These are phyloP conservation scores for Rhinocladiella mackenziei DNA, from an alignment of 2,329 filamentous ascomycete genomes.

Conservation along the genomic window DNA sequence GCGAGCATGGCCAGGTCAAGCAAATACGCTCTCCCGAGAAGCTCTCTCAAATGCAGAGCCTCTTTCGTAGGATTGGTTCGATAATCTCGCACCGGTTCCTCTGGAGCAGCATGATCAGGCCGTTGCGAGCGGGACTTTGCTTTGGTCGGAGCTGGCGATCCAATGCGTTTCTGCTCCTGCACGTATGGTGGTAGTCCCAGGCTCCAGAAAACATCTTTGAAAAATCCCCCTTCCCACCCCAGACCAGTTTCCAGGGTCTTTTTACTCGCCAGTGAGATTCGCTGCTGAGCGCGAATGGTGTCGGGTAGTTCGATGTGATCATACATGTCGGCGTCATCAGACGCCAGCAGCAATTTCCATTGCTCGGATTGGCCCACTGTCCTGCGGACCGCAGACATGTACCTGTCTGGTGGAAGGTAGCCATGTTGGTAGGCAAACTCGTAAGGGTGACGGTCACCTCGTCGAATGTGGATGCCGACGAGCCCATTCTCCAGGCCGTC, in stretches of 20 bases:
- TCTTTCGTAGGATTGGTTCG: slow-evolving; percentile 31
- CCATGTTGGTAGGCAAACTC: slow-evolving; percentile 73
- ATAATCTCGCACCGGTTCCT: slow-evolving; percentile 16
- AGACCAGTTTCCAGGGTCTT: slow-evolving; percentile 58
- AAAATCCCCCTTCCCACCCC: slow-evolving; percentile 88
- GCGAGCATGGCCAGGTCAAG: slow-evolving; percentile 74
- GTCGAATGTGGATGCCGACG: slow-evolving; percentile 73
- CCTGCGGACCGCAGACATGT: slow-evolving; percentile 56
- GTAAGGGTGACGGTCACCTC: slow-evolving; percentile 71
- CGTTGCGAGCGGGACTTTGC: slow-evolving; percentile 1
- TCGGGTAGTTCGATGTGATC: slow-evolving; percentile 38
- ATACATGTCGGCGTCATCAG: slow-evolving; percentile 76
- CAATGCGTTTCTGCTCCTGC: slow-evolving; percentile 12
- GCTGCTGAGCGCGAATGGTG: slow-evolving; percentile 64
- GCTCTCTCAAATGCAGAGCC: slow-evolving; percentile 64
- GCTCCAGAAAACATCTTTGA: slow-evolving; percentile 74
- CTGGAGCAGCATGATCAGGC: neutral
- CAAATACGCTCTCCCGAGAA: slow-evolving; percentile 75
- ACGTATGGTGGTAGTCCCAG: slow-evolving; percentile 55
- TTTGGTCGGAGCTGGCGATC: slow-evolving; percentile 21
- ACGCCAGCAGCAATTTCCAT: slow-evolving; percentile 57
- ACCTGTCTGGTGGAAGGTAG: slow-evolving; percentile 71
- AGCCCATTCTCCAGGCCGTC: slow-evolving; percentile 47
- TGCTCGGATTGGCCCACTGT: slow-evolving; percentile 34
- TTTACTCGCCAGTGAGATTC: slow-evolving; percentile 74